Evolutionary conservation across 768 basidiomycete genomes (phyloP).

Genomic region (Holtermannia corniformis): DNA sequence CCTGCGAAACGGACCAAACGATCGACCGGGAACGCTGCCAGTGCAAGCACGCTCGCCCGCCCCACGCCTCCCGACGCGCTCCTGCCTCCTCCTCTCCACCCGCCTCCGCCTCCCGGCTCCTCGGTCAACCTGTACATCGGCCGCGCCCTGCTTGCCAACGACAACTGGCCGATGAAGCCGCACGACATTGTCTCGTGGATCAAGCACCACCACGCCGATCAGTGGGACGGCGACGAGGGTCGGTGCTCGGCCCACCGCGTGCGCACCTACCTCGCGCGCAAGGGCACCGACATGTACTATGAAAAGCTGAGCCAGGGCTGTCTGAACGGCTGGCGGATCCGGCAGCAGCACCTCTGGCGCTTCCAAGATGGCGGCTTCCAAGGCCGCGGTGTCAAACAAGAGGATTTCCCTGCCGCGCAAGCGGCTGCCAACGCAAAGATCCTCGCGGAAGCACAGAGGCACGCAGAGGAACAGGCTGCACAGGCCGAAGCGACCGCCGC

Average conservation of each 20-base stretch:
- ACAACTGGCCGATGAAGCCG: slow-evolving; percentile 39
- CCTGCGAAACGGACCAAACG: background rate
- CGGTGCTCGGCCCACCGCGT: slow-evolving; percentile 37
- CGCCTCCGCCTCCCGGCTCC: slow-evolving; percentile 27
- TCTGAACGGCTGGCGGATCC: slow-evolving; percentile 34
- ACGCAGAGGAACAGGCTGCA: background rate
- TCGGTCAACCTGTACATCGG: slow-evolving; percentile 37
- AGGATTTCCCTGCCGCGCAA: slow-evolving; percentile 10
- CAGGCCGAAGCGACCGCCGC: background rate
- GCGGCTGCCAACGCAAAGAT: background rate
- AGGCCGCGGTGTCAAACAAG: slow-evolving; percentile 37
- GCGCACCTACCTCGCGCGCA: slow-evolving; percentile 34
- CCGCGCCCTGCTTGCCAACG: slow-evolving; percentile 31
- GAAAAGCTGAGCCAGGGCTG: slow-evolving; percentile 35
- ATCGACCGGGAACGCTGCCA: background rate
- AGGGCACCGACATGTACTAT: slow-evolving; percentile 40
- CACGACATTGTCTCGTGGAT: slow-evolving; percentile 39
- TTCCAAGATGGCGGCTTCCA: slow-evolving; percentile 37
- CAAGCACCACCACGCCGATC: slow-evolving; percentile 31
- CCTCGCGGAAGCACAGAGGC: background rate
- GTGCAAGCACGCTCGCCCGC: slow-evolving; percentile 5
- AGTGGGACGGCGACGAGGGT: slow-evolving; percentile 39
- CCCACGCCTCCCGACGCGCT: slow-evolving; percentile 6
- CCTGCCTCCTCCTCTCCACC: background rate
- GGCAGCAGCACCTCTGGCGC: slow-evolving; percentile 35